These are phyloP conservation scores for Citrullus mucosospermus DNA, from an alignment of 306 rosid genomes.

Conservation along the genomic window DNA sequence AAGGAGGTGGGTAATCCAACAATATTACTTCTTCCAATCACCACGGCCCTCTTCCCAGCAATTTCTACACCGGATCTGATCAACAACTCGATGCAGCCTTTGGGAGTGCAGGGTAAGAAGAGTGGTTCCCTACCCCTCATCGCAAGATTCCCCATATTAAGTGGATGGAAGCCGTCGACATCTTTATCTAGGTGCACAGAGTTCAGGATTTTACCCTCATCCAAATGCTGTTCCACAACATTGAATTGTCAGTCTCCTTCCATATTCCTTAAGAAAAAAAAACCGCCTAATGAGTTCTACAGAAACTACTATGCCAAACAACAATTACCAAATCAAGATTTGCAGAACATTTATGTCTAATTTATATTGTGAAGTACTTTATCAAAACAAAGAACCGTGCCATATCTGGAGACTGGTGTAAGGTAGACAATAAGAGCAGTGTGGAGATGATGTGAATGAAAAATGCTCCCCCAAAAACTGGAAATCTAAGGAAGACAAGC, in stretches of 20 bases:
- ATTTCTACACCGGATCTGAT: slow-evolving; percentile 71
- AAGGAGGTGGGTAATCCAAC: slow-evolving; percentile 80
- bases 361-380: background rate
- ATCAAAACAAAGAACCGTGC: background rate
- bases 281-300: background rate
- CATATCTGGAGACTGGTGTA: no score
- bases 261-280: background rate
- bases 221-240: slow-evolving; percentile 64
- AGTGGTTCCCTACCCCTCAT: slow-evolving; percentile 76
- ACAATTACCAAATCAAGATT: background rate
- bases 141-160: slow-evolving; percentile 78
- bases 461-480: background rate
- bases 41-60: slow-evolving; percentile 68
- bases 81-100: slow-evolving; percentile 80
- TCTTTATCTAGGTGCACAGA: slow-evolving; percentile 58
- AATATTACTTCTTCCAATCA: slow-evolving; percentile 84
- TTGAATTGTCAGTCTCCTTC: slow-evolving; percentile 34
- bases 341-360: background rate
- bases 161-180: slow-evolving; percentile 88
- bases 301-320: background rate
- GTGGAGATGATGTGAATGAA: background rate
- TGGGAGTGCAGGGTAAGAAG: slow-evolving; percentile 87
- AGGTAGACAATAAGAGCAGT: background rate
- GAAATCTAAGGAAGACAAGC: background rate
- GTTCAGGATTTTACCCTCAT: slow-evolving; percentile 50